These are phyloP conservation scores for Fusarium aywerte DNA, from an alignment of 2,329 filamentous ascomycete genomes.

Conservation along the genomic window DNA sequence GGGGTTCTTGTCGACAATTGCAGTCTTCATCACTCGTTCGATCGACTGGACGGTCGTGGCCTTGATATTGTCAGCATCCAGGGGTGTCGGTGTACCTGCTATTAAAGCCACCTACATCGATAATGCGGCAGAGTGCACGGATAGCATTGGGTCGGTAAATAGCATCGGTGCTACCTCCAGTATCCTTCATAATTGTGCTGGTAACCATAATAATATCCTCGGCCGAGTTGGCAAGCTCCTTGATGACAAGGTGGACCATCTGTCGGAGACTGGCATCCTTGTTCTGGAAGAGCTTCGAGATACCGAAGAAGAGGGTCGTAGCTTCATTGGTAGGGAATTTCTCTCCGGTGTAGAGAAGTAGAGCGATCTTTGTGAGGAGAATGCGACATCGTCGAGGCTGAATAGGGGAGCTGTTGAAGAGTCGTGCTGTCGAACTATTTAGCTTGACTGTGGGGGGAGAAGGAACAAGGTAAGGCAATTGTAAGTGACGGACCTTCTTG, in stretches of 20 bases:
- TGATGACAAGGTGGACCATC: slow-evolving; percentile 98
- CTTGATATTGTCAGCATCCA: slow-evolving; percentile 58
- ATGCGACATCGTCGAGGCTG: slow-evolving; percentile 97
- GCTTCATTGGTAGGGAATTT: slow-evolving; percentile 97
- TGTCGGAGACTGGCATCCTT: slow-evolving; percentile 98
- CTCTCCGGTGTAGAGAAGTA: slow-evolving; percentile 96
- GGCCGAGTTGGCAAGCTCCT: slow-evolving; percentile 93
- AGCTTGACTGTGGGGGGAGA: slow-evolving; percentile 49
- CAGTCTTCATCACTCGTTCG: slow-evolving; percentile 98
- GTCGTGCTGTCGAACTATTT: slow-evolving; percentile 73
- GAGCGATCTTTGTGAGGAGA: slow-evolving; percentile 94
- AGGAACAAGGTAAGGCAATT: slow-evolving; percentile 47
- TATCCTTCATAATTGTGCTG: slow-evolving; percentile 99
- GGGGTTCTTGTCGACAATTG: slow-evolving; percentile 98
- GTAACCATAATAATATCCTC: slow-evolving; percentile 99
- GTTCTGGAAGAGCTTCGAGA: slow-evolving; percentile 99
- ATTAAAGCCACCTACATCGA: slow-evolving; percentile 74
- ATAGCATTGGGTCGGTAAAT: slow-evolving; percentile 97
- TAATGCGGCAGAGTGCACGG: slow-evolving; percentile 93
- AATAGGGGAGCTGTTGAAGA: slow-evolving; percentile 98
- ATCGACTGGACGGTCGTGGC: slow-evolving; percentile 96
- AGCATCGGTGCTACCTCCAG: slow-evolving; percentile 91
- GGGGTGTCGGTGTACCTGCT: slow-evolving; percentile 31
- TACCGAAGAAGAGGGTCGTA: slow-evolving; percentile 97
- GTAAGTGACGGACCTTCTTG: slow-evolving; percentile 82